Conservation (phyloP, 2,329 filamentous ascomycete genomes). For the Scedosporium dehoogii region DNA sequence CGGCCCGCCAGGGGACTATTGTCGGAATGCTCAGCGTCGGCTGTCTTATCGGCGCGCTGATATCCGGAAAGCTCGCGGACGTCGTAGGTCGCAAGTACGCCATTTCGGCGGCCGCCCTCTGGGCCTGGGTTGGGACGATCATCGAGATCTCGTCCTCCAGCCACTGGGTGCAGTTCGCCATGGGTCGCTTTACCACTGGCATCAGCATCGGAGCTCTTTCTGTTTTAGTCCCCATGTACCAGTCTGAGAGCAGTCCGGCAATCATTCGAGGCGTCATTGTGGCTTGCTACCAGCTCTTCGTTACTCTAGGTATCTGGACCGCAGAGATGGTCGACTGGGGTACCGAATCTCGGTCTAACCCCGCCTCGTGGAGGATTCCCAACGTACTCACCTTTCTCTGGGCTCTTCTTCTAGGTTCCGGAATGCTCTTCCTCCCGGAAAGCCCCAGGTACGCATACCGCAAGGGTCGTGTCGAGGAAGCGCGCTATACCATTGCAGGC, state of each 20-base stretch:
- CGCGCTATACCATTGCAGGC: slow-evolving; percentile 35
- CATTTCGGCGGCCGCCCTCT: slow-evolving; percentile 52
- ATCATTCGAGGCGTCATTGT: slow-evolving; percentile 55
- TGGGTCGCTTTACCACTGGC: slow-evolving; percentile 57
- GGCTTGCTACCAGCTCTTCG: slow-evolving; percentile 57
- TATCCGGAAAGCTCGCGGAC: slow-evolving; percentile 52
- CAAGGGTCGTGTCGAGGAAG: slow-evolving; percentile 34
- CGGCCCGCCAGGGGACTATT: slow-evolving; percentile 52
- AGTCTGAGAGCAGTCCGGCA: slow-evolving; percentile 54
- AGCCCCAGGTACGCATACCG: slow-evolving; percentile 42
- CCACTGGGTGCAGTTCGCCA: slow-evolving; percentile 54
- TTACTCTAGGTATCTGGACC: slow-evolving; percentile 57
- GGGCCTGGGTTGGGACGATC: slow-evolving; percentile 54
- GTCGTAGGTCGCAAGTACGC: slow-evolving; percentile 49
- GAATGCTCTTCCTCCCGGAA: slow-evolving; percentile 45
- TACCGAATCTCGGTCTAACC: slow-evolving; percentile 35
- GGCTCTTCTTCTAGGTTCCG: slow-evolving; percentile 39
- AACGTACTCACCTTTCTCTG: slow-evolving; percentile 46
- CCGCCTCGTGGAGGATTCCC: slow-evolving; percentile 53
- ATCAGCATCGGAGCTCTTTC: slow-evolving; percentile 55
- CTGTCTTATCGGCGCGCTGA: slow-evolving; percentile 46
- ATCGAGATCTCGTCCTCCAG: slow-evolving; percentile 48
- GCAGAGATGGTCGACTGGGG: slow-evolving; percentile 52
- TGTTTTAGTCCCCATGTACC: slow-evolving; percentile 59
- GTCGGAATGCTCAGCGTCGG: slow-evolving; percentile 53